phyloP scores from a whole-genome alignment of 2,329 filamentous ascomycete genomes.

The Fusarium pseudonygamai region DNA sequence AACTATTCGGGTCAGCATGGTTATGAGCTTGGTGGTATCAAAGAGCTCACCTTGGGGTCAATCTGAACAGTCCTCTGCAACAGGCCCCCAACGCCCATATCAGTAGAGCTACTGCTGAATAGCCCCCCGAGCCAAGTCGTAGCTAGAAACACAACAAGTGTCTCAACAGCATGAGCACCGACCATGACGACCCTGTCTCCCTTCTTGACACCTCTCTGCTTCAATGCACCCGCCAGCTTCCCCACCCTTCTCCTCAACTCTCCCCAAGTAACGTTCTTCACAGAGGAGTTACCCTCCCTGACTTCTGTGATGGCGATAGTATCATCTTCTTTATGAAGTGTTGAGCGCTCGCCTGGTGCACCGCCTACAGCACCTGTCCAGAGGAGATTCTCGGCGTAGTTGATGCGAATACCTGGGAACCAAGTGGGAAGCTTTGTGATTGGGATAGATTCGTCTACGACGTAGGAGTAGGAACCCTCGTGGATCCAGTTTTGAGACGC shows the following conservation, averaged over 20 bases:
- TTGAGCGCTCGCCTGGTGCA: conserved; percentile 59
- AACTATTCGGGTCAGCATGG: conserved; percentile 52
- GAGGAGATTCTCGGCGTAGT: conserved; percentile 84
- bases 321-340: conserved; percentile 72
- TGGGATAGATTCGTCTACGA: conserved; percentile 74
- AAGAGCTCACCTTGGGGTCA: conserved; percentile 66
- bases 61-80: conserved; percentile 80
- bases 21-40: neutral
- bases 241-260: conserved; percentile 70
- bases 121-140: conserved; percentile 76
- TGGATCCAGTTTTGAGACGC: conserved; percentile 69
- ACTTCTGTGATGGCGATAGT: conserved; percentile 78
- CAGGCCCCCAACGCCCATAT: conserved; percentile 84
- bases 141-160: conserved; percentile 75
- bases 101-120: conserved; percentile 80
- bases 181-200: conserved; percentile 82
- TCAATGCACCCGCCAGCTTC: conserved; percentile 71
- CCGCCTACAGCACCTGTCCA: conserved; percentile 60
- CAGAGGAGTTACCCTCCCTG: conserved; percentile 69
- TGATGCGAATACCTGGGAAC: conserved; percentile 79
- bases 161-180: conserved; percentile 78
- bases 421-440: conserved; percentile 79
- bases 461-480: conserved; percentile 64
- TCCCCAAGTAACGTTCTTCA: conserved; percentile 71
- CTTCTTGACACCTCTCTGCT: conserved; percentile 69